phyloP scores from a whole-genome alignment of 2,329 filamentous ascomycete genomes.

The Coniosporium tulheliwenetii region DNA sequence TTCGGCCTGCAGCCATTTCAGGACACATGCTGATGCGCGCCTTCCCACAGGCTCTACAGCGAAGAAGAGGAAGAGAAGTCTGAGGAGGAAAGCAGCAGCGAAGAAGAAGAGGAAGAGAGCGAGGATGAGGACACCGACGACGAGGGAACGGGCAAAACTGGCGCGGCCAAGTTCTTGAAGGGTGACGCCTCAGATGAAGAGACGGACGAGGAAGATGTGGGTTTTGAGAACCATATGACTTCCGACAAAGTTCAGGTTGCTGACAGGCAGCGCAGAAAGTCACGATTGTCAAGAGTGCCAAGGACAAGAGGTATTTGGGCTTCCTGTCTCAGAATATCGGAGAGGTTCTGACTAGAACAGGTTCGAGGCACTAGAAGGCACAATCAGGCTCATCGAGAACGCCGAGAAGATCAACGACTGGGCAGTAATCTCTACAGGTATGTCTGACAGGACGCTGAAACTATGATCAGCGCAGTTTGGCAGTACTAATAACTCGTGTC shows the following conservation, averaged over 20 bases:
- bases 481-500: conserved; percentile 1
- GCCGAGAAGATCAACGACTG: conserved; percentile 96
- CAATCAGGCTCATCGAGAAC: conserved; percentile 85
- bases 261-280: conserved; percentile 35
- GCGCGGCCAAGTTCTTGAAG: conserved; percentile 72
- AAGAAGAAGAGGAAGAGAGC: conserved; percentile 34
- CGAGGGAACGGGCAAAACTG: conserved; percentile 45
- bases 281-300: conserved; percentile 87
- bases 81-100: conserved; percentile 36
- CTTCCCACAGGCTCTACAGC: conserved; percentile 46
- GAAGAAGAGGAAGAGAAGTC: conserved; percentile 53
- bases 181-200: conserved; percentile 54
- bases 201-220: conserved; percentile 72
- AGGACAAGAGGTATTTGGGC: conserved; percentile 60
- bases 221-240: no score
- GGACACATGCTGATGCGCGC: no score
- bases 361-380: conserved; percentile 80
- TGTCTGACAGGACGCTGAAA: conserved; percentile 16
- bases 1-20: no score
- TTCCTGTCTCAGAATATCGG: no score
- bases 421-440: conserved; percentile 81
- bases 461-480: not conserved
- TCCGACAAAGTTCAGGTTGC: no score
- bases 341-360: no score
- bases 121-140: conserved; percentile 30